A percentile compares a stretch with the other conserved stretches of the same genome.
phyloP scores from a whole-genome alignment of 495 filamentous ascomycete species.

The Penicillium salamii region DNA sequence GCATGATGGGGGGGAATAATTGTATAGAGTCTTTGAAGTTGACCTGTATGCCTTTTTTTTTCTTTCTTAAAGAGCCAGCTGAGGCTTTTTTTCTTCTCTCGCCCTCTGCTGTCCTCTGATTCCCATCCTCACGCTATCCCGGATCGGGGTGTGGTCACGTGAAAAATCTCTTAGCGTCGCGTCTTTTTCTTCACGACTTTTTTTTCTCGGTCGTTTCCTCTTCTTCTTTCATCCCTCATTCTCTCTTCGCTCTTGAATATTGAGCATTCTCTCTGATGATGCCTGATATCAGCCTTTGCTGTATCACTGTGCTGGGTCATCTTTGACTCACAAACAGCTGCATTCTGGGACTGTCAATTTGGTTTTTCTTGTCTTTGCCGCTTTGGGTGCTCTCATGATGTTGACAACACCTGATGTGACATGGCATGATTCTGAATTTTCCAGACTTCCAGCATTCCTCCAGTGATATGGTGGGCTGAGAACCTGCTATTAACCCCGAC shows the following conservation, averaged over 20 bases:
- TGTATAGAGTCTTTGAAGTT: background rate
- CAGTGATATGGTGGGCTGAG: slow-evolving; percentile 22
- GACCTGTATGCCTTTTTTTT: slow-evolving; percentile 4
- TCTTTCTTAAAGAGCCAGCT: background rate
- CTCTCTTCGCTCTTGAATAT: no score
- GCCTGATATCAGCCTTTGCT: background rate
- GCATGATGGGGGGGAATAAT: background rate
- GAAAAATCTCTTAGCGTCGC: slow-evolving; percentile 15
- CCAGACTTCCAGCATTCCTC: slow-evolving; percentile 12
- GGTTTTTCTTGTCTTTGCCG: background rate
- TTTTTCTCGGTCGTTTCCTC: slow-evolving; percentile 17
- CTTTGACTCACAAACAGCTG: background rate
- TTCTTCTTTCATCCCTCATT: slow-evolving; percentile 12
- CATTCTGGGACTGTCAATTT: background rate
- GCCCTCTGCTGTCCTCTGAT: slow-evolving; percentile 9
- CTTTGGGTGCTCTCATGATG: slow-evolving; percentile 4
- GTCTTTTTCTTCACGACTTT: slow-evolving; percentile 29
- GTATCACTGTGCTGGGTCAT: background rate
- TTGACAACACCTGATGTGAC: background rate
- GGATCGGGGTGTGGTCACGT: slow-evolving; percentile 20
- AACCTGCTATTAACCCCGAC: no score
- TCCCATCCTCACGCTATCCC: slow-evolving; percentile 29
- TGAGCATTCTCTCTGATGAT: no score
- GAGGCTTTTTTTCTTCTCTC: slow-evolving; percentile 12
- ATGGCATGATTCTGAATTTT: slow-evolving; percentile 6